Percentiles rank a stretch among this genome's conserved stretches.
Conservation (phyloP, 768 basidiomycete species). For the Mycena vitilis region DNA sequence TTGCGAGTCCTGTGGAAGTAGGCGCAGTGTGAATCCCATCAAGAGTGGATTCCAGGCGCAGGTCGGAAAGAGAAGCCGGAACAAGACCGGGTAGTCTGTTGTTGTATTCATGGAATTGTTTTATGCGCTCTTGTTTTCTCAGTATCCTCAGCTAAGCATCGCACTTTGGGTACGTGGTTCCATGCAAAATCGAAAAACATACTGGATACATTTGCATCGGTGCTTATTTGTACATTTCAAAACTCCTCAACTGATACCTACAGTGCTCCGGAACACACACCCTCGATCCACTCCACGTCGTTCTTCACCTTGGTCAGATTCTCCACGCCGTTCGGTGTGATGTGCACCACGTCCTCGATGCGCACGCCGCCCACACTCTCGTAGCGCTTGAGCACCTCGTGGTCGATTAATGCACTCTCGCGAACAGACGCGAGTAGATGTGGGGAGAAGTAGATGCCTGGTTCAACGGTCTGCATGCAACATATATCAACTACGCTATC, state of each 20-base stretch:
- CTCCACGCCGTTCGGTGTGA: conserved; percentile 79
- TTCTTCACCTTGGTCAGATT: conserved; percentile 90
- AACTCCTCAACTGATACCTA: conserved; percentile 24
- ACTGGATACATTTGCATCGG: too few relatives aligned
- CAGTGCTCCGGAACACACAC: conserved; percentile 76
- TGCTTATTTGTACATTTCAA: neutral
- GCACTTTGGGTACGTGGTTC: too few relatives aligned
- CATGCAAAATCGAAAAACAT: too few relatives aligned
- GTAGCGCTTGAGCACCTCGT: conserved; percentile 75
- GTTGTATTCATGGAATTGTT: too few relatives aligned
- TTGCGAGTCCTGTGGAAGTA: conserved; percentile 90
- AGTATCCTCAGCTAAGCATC: too few relatives aligned
- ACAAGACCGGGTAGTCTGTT: conserved; percentile 69
- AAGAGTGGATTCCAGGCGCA: conserved; percentile 99
- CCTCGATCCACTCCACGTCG: conserved; percentile 86
- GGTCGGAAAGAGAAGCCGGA: conserved; percentile 88
- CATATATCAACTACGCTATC: conserved; percentile 3
- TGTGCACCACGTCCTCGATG: conserved; percentile 92
- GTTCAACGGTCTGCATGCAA: conserved; percentile 82
- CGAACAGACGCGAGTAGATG: conserved; percentile 77
- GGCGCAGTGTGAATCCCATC: conserved; percentile 94
- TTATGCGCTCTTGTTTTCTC: too few relatives aligned
- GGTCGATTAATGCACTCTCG: conserved; percentile 74
- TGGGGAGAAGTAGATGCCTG: conserved; percentile 88
- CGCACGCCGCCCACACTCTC: conserved; percentile 90